Conservation (phyloP, 305 asterid species). For the Fraxinus greggii region DNA sequence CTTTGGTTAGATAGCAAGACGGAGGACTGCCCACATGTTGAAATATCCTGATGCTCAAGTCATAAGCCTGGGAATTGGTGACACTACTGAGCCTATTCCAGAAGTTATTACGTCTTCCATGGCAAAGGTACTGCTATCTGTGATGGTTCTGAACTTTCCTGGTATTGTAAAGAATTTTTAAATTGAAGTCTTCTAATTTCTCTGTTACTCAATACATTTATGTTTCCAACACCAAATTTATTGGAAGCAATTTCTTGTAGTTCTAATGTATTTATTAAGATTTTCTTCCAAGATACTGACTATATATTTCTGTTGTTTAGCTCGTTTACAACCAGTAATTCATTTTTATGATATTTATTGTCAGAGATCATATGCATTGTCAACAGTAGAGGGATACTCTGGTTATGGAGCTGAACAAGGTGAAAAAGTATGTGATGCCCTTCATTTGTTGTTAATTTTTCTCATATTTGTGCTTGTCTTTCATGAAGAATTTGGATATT, state of each 20-base stretch:
- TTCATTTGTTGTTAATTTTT: conserved; percentile 2
- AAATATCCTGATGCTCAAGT: conserved; percentile 86
- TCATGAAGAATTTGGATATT: not conserved
- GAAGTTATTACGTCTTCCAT: conserved; percentile 83
- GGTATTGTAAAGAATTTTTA: conserved; percentile 1
- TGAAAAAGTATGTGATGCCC: conserved; percentile 56
- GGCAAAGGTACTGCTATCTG: conserved; percentile 60
- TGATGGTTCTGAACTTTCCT: conserved; percentile 11
- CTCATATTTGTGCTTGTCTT: not conserved
- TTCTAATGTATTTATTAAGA: not conserved
- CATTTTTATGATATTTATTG: not conserved
- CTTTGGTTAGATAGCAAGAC: conserved; percentile 67
- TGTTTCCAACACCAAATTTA: not conserved
- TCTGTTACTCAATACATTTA: not conserved
- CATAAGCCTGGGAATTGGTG: conserved; percentile 97
- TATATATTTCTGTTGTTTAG: not conserved
- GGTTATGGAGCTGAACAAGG: conserved; percentile 99
- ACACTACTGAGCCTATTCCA: conserved; percentile 97
- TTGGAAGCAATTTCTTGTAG: not conserved
- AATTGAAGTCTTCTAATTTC: not conserved
- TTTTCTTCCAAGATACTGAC: not conserved
- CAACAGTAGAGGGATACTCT: conserved; percentile 80
- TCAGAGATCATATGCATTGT: conserved; percentile 73
- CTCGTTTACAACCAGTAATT: not conserved
- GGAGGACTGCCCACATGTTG: conserved; percentile 71